Evolutionary conservation across 495 filamentous ascomycete species (phyloP).

Genomic region (Lentithecium fluviatile): DNA sequence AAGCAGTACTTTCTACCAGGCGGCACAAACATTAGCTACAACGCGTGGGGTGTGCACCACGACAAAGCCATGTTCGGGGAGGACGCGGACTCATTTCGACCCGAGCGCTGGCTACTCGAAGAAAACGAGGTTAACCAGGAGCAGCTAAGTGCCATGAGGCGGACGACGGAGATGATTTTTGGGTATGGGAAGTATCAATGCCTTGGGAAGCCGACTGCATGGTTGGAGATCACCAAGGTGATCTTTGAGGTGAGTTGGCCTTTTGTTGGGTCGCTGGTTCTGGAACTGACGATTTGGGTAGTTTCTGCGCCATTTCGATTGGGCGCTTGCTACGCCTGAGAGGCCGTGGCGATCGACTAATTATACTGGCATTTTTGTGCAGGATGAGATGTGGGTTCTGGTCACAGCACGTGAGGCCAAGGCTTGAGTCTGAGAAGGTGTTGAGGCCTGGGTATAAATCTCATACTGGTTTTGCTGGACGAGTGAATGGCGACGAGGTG

Average conservation of each 20-base stretch:
- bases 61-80: slow-evolving; percentile 35
- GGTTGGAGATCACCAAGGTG: slow-evolving; percentile 30
- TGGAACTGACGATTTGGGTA: slow-evolving; percentile 1
- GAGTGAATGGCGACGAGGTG: no score
- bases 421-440: not conserved
- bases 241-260: slow-evolving; percentile 15
- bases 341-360: slow-evolving; percentile 7
- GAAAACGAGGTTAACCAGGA: slow-evolving; percentile 19
- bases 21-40: slow-evolving; percentile 35
- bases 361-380: slow-evolving; percentile 1
- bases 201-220: slow-evolving; percentile 22
- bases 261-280: not conserved
- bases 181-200: slow-evolving; percentile 24
- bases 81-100: slow-evolving; percentile 34
- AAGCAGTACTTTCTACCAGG: slow-evolving; percentile 24
- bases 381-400: slow-evolving; percentile 7
- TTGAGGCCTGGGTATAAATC: no score
- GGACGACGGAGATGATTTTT: slow-evolving; percentile 22
- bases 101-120: slow-evolving; percentile 32
- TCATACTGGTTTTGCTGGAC: no score
- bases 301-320: slow-evolving; percentile 9
- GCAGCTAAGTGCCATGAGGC: slow-evolving; percentile 6
- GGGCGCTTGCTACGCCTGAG: slow-evolving; percentile 6
- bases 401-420: not conserved
- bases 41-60: slow-evolving; percentile 36